These are phyloP conservation scores for Peronospora destructor DNA, from an alignment of 352 stramenopile species.

Conservation along the genomic window DNA sequence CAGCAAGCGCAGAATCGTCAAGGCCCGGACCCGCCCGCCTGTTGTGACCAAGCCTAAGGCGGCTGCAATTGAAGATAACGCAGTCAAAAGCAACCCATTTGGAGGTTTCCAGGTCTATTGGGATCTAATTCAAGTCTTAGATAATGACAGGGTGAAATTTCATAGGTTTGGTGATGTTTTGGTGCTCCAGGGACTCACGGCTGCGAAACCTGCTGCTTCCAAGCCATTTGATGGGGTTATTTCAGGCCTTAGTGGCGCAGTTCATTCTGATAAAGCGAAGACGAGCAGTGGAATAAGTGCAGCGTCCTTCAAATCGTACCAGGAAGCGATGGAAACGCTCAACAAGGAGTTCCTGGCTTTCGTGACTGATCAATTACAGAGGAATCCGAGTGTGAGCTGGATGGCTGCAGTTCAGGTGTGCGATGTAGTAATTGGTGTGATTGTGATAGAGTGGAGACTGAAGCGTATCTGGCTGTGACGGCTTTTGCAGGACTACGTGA, in stretches of 20 bases:
- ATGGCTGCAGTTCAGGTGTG: conserved; percentile 46
- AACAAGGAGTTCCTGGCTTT: conserved; percentile 81
- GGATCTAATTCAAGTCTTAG: neutral
- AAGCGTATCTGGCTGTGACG: conserved; percentile 4
- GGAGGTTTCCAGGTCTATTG: conserved; percentile 35
- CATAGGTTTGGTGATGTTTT: conserved; percentile 2
- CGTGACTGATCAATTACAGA: conserved; percentile 51
- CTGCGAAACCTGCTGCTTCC: conserved; percentile 18
- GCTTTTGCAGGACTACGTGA: conserved; percentile 58
- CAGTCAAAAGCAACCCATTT: conserved; percentile 35
- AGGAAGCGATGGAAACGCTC: conserved; percentile 71
- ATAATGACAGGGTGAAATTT: neutral
- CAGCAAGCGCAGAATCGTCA: conserved; percentile 74
- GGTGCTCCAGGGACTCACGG: conserved; percentile 27
- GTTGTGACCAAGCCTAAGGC: conserved; percentile 17
- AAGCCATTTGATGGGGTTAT: conserved; percentile 40
- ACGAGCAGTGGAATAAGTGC: conserved; percentile 9
- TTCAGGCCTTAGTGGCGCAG: conserved; percentile 30
- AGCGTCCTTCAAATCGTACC: conserved; percentile 32
- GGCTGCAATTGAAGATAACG: conserved; percentile 1
- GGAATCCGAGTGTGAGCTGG: conserved; percentile 68
- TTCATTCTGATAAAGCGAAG: conserved; percentile 2
- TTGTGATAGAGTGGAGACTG: conserved; percentile 1
- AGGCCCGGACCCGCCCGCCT: conserved; percentile 27
- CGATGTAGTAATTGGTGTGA: neutral